phyloP scores from a whole-genome alignment of 2,329 filamentous ascomycete species.

The Botrytis aclada region DNA sequence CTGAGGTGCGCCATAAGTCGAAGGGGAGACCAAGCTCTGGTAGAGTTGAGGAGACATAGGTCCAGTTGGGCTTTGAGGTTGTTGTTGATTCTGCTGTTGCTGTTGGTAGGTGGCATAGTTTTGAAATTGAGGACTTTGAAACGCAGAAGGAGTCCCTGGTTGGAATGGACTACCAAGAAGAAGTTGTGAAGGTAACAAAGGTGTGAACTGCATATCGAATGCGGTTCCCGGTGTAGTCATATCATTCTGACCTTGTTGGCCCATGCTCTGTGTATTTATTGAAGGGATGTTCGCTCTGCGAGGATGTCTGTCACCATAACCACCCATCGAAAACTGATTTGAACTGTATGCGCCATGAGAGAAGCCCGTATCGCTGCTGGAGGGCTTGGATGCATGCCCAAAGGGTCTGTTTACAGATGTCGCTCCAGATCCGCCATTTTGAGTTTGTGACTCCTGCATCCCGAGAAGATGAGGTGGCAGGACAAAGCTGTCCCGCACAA shows the following conservation, averaged over 20 bases:
- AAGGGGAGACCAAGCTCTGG: conserved; percentile 81
- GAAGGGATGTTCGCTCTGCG: conserved; percentile 82
- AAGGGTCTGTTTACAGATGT: conserved; percentile 59
- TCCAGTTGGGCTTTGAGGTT: conserved; percentile 71
- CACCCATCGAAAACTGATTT: conserved; percentile 67
- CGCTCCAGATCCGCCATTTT: conserved; percentile 52
- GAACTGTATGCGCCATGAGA: conserved; percentile 90
- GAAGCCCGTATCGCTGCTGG: conserved; percentile 82
- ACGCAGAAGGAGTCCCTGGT: conserved; percentile 85
- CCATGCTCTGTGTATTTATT: conserved; percentile 80
- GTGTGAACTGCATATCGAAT: conserved; percentile 98
- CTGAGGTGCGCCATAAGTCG: conserved; percentile 75
- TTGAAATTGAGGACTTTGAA: conserved; percentile 89
- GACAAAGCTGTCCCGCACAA: conserved; percentile 79
- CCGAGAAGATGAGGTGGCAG: conserved; percentile 77
- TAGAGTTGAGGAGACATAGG: conserved; percentile 81
- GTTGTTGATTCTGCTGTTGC: conserved; percentile 43
- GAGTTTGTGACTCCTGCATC: conserved; percentile 84
- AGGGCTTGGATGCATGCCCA: conserved; percentile 74
- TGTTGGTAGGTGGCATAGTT: conserved; percentile 75
- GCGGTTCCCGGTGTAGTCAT: conserved; percentile 83
- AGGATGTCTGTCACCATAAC: conserved; percentile 83
- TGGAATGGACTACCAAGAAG: conserved; percentile 96
- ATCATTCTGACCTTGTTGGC: conserved; percentile 56
- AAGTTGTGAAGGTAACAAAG: conserved; percentile 88